phyloP scores from a whole-genome alignment of 176 grass and related monocot species.

The bread wheat (Triticum aestivum) region DNA sequence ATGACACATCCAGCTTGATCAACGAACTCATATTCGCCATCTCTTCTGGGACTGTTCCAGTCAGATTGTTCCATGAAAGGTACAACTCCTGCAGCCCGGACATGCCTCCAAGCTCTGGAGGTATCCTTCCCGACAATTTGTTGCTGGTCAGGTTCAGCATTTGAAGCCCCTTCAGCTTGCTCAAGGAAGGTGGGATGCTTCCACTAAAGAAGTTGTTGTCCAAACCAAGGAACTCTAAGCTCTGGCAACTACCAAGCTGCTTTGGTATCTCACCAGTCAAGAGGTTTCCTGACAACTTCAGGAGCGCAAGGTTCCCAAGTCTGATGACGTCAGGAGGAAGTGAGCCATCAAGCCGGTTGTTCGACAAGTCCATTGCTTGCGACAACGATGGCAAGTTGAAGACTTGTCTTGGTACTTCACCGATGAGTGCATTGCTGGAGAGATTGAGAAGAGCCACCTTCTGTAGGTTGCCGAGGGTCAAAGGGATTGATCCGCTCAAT shows the following conservation, averaged over 20 bases:
- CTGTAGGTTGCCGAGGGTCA: neutral
- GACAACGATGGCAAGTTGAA: neutral
- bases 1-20: too few relatives aligned
- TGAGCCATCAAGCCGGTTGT: conserved; percentile 27
- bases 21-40: too few relatives aligned
- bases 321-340: conserved; percentile 13
- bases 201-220: conserved; percentile 32
- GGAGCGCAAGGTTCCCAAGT: conserved; percentile 34
- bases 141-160: conserved; percentile 43
- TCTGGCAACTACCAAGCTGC: conserved; percentile 32
- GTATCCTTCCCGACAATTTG: conserved; percentile 41
- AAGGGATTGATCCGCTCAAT: conserved; percentile 26
- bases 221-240: conserved; percentile 49
- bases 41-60: too few relatives aligned
- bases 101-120: conserved; percentile 20
- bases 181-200: conserved; percentile 24
- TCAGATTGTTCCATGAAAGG: too few relatives aligned
- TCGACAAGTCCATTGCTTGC: conserved; percentile 29
- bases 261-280: conserved; percentile 34
- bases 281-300: conserved; percentile 33
- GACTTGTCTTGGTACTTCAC: conserved; percentile 1
- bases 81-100: too few relatives aligned
- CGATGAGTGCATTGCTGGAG: conserved; percentile 9
- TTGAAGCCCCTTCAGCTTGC: conserved; percentile 38
- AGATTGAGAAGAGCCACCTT: neutral